Evolutionary conservation across 352 stramenopile species (phyloP).

Genomic region (Phytophthora multivora): DNA sequence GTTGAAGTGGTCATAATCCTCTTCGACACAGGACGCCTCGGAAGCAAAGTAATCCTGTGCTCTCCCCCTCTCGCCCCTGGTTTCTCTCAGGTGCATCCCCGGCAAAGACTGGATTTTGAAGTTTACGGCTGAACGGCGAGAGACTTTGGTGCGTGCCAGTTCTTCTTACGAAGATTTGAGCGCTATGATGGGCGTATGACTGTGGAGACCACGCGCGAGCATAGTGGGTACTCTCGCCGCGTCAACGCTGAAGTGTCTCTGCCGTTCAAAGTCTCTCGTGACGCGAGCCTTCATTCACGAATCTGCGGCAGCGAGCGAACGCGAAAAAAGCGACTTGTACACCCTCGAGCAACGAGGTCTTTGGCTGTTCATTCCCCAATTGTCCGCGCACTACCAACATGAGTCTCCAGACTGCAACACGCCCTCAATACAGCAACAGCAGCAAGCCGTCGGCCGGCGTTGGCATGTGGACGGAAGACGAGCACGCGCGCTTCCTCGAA

Average conservation of each 20-base stretch:
- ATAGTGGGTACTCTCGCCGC: constrained; percentile 28
- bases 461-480: constrained; percentile 71
- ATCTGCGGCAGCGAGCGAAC: constrained; percentile 33
- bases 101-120: constrained; percentile 33
- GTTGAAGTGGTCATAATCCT: constrained; percentile 6
- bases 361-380: constrained; percentile 25
- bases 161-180: constrained; percentile 20
- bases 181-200: constrained; percentile 38
- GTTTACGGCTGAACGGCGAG: constrained; percentile 30
- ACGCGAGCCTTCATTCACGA: constrained; percentile 28
- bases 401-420: constrained; percentile 20
- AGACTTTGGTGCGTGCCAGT: constrained; percentile 21
- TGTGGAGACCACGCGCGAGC: constrained; percentile 16
- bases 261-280: constrained; percentile 28
- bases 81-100: constrained; percentile 22
- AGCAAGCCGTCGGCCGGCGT: constrained; percentile 26
- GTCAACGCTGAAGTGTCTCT: constrained; percentile 34
- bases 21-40: not conserved
- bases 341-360: not conserved
- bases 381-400: constrained; percentile 15
- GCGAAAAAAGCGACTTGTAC: constrained; percentile 13
- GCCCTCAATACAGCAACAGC: constrained; percentile 22
- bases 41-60: constrained; percentile 4
- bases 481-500: constrained; percentile 77
- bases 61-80: too few species aligned